phyloP scores from a whole-genome alignment of 768 basidiomycete genomes.

The Termitomyces sp. region DNA sequence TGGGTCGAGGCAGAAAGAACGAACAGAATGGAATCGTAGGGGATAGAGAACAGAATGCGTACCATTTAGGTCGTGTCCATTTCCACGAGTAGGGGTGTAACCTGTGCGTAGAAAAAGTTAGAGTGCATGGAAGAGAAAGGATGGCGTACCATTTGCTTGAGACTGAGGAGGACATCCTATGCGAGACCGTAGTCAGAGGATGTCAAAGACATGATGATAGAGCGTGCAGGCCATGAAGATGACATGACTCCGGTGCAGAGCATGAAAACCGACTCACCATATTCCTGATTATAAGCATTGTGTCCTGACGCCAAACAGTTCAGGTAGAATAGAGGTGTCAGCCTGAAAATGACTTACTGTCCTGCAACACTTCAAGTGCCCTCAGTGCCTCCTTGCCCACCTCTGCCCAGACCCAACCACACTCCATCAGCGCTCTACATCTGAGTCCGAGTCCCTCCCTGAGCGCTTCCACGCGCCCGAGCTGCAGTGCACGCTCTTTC shows the following conservation, averaged over 20 bases:
- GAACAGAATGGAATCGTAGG: too few species aligned
- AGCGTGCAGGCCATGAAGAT: too few species aligned
- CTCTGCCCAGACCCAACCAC: constrained; percentile 63
- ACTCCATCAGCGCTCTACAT: constrained; percentile 61
- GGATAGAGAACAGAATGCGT: background rate
- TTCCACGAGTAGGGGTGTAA: background rate
- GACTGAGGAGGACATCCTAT: too few species aligned
- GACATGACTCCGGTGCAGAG: too few species aligned
- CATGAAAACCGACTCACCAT: background rate
- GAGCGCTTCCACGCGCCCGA: constrained; percentile 46
- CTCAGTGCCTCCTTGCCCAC: constrained; percentile 56
- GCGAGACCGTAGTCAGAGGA: too few species aligned
- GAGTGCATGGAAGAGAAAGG: background rate
- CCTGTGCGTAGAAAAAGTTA: background rate
- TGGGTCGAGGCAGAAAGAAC: too few species aligned
- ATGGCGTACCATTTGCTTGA: background rate
- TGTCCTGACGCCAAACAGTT: background rate
- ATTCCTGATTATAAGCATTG: background rate
- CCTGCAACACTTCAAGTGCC: constrained; percentile 27
- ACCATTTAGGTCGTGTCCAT: background rate
- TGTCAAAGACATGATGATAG: too few species aligned
- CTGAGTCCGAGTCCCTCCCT: constrained; percentile 57
- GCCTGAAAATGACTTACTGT: background rate
- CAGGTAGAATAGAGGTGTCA: background rate
- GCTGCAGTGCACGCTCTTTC: constrained; percentile 62